phyloP scores from a whole-genome alignment of 2,329 filamentous ascomycete species.

The Cercospora nicotianae region DNA sequence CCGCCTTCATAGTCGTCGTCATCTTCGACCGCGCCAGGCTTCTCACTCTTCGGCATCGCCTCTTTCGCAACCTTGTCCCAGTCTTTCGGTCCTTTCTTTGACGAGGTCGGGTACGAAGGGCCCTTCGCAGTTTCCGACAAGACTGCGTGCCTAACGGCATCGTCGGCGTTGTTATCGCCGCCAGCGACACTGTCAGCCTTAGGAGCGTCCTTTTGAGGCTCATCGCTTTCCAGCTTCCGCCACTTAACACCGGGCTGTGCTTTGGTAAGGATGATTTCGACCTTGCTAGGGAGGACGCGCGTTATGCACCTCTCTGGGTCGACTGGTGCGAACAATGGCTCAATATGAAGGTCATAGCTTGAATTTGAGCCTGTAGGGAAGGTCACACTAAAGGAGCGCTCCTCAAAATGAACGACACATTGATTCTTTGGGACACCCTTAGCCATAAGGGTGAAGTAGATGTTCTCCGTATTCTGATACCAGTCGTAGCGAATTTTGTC shows the following conservation, averaged over 20 bases:
- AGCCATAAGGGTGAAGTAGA: constrained; percentile 65
- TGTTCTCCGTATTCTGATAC: constrained; percentile 63
- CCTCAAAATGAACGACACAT: constrained; percentile 52
- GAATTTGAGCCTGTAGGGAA: constrained; percentile 56
- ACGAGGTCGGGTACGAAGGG: constrained; percentile 82
- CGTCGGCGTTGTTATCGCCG: background rate
- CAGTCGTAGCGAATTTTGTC: constrained; percentile 68
- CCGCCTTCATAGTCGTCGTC: constrained; percentile 57
- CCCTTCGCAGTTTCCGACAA: constrained; percentile 33
- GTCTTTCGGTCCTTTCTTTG: constrained; percentile 77
- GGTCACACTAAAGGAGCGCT: constrained; percentile 53
- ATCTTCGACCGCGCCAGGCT: constrained; percentile 27
- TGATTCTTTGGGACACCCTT: constrained; percentile 63
- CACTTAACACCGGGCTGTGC: constrained; percentile 65
- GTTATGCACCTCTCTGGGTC: constrained; percentile 61
- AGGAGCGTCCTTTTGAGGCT: constrained; percentile 26
- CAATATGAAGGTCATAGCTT: constrained; percentile 62
- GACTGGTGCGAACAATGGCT: constrained; percentile 67
- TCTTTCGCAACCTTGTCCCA: constrained; percentile 77
- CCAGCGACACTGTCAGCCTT: constrained; percentile 18
- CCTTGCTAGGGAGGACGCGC: constrained; percentile 71
- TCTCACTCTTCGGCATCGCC: constrained; percentile 26
- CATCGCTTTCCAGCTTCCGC: constrained; percentile 57
- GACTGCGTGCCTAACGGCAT: constrained; percentile 24
- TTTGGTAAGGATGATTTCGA: constrained; percentile 76